Evolutionary conservation across 495 filamentous ascomycete species (phyloP).

Genomic region (Tetracladium setigerum): DNA sequence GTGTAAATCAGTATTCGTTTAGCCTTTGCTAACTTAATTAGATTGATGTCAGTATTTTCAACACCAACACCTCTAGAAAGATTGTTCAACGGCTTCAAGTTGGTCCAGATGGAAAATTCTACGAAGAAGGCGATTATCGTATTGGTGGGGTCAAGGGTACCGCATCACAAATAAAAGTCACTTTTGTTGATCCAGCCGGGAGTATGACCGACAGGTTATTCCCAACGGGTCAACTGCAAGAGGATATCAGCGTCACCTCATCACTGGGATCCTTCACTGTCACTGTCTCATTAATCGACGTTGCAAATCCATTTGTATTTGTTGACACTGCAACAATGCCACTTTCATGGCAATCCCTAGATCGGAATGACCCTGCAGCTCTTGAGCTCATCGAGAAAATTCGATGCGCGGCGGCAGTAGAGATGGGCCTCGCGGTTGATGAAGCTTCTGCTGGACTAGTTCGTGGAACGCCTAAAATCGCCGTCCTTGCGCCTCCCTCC

Average conservation of each 20-base stretch:
- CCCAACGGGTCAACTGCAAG: conserved; percentile 49
- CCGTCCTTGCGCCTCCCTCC: conserved; percentile 40
- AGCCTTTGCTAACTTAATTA: background rate
- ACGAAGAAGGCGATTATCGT: conserved; percentile 41
- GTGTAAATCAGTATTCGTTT: conserved; percentile 1
- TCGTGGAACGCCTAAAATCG: conserved; percentile 50
- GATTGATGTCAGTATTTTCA: conserved; percentile 37
- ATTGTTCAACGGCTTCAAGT: conserved; percentile 34
- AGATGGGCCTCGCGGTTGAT: conserved; percentile 48
- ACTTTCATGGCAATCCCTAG: background rate
- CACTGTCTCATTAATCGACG: conserved; percentile 49
- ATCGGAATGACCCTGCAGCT: conserved; percentile 16
- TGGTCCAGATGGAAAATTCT: conserved; percentile 37
- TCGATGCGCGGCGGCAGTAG: conserved; percentile 45
- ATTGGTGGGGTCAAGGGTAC: conserved; percentile 60
- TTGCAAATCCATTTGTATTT: conserved; percentile 59
- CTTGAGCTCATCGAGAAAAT: conserved; percentile 50
- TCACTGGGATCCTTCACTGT: conserved; percentile 25
- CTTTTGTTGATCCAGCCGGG: conserved; percentile 59
- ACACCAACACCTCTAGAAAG: conserved; percentile 40
- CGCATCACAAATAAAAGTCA: conserved; percentile 45
- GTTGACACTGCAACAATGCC: conserved; percentile 41
- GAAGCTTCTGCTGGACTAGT: conserved; percentile 38
- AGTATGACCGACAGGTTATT: conserved; percentile 55
- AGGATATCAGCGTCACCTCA: conserved; percentile 30